Conservation (phyloP, 768 basidiomycete species). For the Hygrocybe punicea region DNA sequence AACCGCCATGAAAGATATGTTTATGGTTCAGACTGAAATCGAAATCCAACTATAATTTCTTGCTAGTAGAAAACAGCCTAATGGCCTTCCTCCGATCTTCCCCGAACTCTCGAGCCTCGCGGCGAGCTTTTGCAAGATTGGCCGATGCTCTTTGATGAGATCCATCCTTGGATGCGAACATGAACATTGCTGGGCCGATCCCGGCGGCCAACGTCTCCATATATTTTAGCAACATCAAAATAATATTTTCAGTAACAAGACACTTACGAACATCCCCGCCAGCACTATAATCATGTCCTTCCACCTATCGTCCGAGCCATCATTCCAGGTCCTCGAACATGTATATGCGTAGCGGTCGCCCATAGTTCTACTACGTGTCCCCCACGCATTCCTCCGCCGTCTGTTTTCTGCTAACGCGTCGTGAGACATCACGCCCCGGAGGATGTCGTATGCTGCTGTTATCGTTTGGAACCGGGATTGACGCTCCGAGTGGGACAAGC, state of each 20-base stretch:
- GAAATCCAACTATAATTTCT: too few relatives aligned
- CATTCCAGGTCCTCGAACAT: conserved; percentile 40
- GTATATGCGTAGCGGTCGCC: conserved; percentile 18
- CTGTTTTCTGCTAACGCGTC: conserved; percentile 13
- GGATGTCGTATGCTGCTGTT: conserved; percentile 60
- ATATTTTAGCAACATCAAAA: background rate
- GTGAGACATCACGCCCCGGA: conserved; percentile 46
- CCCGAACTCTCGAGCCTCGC: conserved; percentile 55
- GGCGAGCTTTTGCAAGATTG: conserved; percentile 58
- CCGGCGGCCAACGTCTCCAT: conserved; percentile 44
- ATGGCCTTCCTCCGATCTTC: conserved; percentile 51
- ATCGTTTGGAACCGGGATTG: conserved; percentile 70
- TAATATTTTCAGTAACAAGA: background rate
- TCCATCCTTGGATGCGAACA: conserved; percentile 37
- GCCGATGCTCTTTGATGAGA: conserved; percentile 50
- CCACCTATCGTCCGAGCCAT: conserved; percentile 62
- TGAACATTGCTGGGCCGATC: conserved; percentile 42
- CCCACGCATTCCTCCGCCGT: conserved; percentile 16
- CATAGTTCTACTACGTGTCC: conserved; percentile 42
- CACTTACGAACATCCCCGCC: conserved; percentile 51
- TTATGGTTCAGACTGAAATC: too few relatives aligned
- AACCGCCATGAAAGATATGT: too few relatives aligned
- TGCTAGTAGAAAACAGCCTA: conserved; percentile 13
- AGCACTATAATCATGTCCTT: conserved; percentile 60
- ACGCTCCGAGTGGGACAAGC: conserved; percentile 45